Conservation (phyloP, 2,329 filamentous ascomycete genomes). For the Escovopsis sp. region DNA sequence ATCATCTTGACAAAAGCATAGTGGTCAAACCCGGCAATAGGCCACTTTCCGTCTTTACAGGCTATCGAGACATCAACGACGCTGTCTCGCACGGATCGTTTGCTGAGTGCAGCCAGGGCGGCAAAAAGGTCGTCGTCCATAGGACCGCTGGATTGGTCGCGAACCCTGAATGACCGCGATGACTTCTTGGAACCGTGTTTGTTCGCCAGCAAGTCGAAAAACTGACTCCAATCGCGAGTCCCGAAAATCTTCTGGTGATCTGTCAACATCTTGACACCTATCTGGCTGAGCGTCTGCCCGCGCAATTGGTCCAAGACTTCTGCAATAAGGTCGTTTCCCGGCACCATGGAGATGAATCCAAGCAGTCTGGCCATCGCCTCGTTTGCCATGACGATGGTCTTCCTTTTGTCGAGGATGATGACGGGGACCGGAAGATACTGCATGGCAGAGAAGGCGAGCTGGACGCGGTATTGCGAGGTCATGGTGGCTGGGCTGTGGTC, state of each 20-base stretch:
- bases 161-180: constrained; percentile 6
- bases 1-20: constrained; percentile 58
- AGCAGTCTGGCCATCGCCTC: constrained; percentile 60
- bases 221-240: constrained; percentile 10
- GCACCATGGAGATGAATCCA: constrained; percentile 34
- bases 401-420: constrained; percentile 51
- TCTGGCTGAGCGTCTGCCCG: constrained; percentile 51
- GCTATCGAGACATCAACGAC: constrained; percentile 55
- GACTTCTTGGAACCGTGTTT: constrained; percentile 1
- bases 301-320: constrained; percentile 44
- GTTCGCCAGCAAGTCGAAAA: constrained; percentile 36
- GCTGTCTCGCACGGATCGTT: constrained; percentile 37
- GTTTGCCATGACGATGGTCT: constrained; percentile 60
- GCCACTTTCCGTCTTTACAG: constrained; percentile 28
- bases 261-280: constrained; percentile 57
- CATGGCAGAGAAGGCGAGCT: constrained; percentile 51
- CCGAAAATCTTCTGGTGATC: no score
- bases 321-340: constrained; percentile 25
- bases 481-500: constrained; percentile 27
- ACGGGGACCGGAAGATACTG: constrained; percentile 62
- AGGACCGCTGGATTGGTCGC: not conserved
- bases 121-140: constrained; percentile 19
- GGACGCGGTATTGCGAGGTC: constrained; percentile 33
- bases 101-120: constrained; percentile 13
- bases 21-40: constrained; percentile 21